Evolutionary conservation across 176 grass and related monocot genomes (phyloP), one percentile per base, ranked within the genome.

Genomic region (Coix lacrymajobi): DNA sequence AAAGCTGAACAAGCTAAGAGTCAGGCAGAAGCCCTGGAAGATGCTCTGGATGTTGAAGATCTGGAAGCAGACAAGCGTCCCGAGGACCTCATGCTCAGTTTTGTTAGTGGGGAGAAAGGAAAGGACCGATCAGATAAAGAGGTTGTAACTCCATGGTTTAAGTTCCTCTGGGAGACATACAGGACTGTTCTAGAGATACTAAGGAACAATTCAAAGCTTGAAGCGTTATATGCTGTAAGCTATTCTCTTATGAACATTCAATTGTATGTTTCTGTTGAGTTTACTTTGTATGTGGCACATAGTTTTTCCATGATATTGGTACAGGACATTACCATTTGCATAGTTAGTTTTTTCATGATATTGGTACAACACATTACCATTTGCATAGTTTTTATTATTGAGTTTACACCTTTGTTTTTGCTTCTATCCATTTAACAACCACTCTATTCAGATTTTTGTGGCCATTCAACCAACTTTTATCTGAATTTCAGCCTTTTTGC

Each of bases 81-180:
- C 4, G 93, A 99, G 87, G 96, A 99, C 69, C 81, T 99, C 78
- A 99, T 99, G 96, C 79, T 99, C 32, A 99, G 96, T 78, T 94
- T 92, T 71, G 93, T 99, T 1, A 99, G 96, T 69, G 96, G 93
- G 3, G 96, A 99, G 69, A 99, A 96, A 91, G 93, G 96, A 24
- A 99, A 96, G 78, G 93, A 99, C 8, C 70, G 96, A 80, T 96
- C 91, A 15, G 96, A 99, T 65, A 99, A 91, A 71, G 96, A 99
- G 69, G 29, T 90, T 63, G 96, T 99, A 12, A 96, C 96, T 15
- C 96, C 96, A 8, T 99, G 96, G 96, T 99, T 99, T 45, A 99
- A 99, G 62, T 99, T 99, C 36, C 86, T 99, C 8, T 99, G 96
- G 96, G 96, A 99, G 38, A 96, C 96, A 25, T 99, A 99, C 70